Evolutionary conservation across 1,284 basidiomycete genomes (phyloP).

Genomic region (Xanthoconium separans): DNA sequence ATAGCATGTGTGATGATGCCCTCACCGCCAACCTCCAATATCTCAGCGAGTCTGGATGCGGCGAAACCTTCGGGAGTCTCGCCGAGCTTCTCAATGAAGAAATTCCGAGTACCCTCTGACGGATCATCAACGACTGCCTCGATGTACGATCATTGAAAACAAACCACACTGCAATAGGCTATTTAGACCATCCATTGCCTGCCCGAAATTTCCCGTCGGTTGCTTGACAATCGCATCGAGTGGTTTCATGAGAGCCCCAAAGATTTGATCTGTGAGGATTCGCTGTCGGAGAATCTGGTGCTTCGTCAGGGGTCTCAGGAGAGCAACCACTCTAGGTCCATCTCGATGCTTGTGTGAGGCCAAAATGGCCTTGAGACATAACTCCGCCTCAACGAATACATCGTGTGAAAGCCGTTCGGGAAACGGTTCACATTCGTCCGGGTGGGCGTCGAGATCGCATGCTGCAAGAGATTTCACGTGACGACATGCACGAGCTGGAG

Average conservation of each 20-base stretch:
- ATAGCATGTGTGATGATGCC: not conserved
- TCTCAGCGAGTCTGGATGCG: slow-evolving; percentile 12
- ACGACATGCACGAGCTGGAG: too few species aligned
- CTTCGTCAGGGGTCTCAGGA: slow-evolving; percentile 19
- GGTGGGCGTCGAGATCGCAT: not conserved
- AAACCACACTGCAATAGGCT: slow-evolving; percentile 23
- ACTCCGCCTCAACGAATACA: slow-evolving; percentile 6
- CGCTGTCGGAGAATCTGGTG: slow-evolving; percentile 14
- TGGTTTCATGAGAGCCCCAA: slow-evolving; percentile 12
- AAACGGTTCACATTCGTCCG: not conserved
- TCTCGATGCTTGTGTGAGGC: slow-evolving; percentile 9
- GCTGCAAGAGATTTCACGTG: slow-evolving; percentile 1
- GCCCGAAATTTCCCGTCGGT: slow-evolving; percentile 13
- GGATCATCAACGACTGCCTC: not conserved
- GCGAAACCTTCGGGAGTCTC: not conserved
- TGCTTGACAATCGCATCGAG: slow-evolving; percentile 14
- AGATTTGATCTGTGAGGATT: slow-evolving; percentile 15
- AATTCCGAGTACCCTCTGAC: slow-evolving; percentile 11
- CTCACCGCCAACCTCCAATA: slow-evolving; percentile 16
- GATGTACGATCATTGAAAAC: not conserved
- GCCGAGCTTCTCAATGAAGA: not conserved
- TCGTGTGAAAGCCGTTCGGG: not conserved
- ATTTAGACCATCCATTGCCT: slow-evolving; percentile 21
- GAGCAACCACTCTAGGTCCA: slow-evolving; percentile 19
- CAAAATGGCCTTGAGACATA: slow-evolving; percentile 14